A percentile compares a stretch with the other conserved stretches of the same genome.
Evolutionary conservation across 805 yeast genomes (phyloP).

Genomic region (Starmera dryadoides): DNA sequence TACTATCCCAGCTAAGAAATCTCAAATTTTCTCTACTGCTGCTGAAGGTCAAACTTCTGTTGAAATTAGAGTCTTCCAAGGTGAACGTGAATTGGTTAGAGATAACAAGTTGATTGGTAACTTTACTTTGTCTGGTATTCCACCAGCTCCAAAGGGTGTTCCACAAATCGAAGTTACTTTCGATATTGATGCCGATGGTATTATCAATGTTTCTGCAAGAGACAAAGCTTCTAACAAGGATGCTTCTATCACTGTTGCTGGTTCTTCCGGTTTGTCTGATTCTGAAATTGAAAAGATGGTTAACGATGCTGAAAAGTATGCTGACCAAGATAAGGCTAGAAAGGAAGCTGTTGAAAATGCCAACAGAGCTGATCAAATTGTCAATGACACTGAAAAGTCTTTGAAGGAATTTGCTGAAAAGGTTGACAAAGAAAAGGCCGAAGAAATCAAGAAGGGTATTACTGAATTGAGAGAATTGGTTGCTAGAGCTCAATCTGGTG

Average conservation of each 20-base stretch:
- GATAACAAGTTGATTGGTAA: slow-evolving; percentile 76
- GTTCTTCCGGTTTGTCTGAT: slow-evolving; percentile 55
- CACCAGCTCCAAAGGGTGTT: slow-evolving; percentile 72
- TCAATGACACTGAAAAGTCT: slow-evolving; percentile 85
- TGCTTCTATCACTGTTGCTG: slow-evolving; percentile 61
- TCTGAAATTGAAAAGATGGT: slow-evolving; percentile 56
- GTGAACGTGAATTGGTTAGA: slow-evolving; percentile 72
- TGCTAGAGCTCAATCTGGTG: slow-evolving; percentile 64
- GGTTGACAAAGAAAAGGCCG: slow-evolving; percentile 48
- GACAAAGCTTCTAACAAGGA: slow-evolving; percentile 79
- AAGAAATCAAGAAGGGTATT: slow-evolving; percentile 31
- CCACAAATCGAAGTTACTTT: slow-evolving; percentile 75
- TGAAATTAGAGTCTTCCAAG: slow-evolving; percentile 71
- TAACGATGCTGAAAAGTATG: slow-evolving; percentile 52
- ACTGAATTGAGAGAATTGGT: slow-evolving; percentile 62
- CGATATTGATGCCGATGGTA: slow-evolving; percentile 79
- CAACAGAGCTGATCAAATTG: slow-evolving; percentile 76
- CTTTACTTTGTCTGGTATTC: slow-evolving; percentile 66
- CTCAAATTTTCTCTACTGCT: slow-evolving; percentile 71
- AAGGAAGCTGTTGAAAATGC: slow-evolving; percentile 65
- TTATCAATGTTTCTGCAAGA: slow-evolving; percentile 75
- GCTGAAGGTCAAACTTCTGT: slow-evolving; percentile 84
- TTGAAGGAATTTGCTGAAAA: slow-evolving; percentile 66
- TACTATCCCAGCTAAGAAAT: slow-evolving; percentile 66
- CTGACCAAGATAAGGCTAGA: slow-evolving; percentile 49